Evolutionary conservation across 2,329 filamentous ascomycete species (phyloP), one percentile per base, ranked within the genome.

Genomic region (Trichophyton benhamiae): DNA sequence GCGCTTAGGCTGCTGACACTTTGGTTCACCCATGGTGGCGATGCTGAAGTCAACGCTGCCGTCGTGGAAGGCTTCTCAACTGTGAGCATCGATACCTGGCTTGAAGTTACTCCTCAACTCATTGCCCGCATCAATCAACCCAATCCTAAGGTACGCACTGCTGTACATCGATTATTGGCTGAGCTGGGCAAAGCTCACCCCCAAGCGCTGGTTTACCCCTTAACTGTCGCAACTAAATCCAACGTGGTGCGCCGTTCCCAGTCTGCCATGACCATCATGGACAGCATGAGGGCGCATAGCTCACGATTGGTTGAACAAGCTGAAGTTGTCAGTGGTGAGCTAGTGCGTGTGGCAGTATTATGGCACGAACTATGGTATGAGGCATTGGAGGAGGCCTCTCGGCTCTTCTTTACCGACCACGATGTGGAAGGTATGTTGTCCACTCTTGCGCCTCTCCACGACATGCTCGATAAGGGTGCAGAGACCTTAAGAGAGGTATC

Each of bases 321-420:
- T 41, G 92, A 96, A 71, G 81, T 91, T 55, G 91, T 99, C 67
- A 97, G 92, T 72, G 88, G 94, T 70, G 95, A 99, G 72, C 83
- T 99, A 61, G 97, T 99, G 70, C 86, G 94, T 59, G 95, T 99
- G 63, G 94, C 94, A 15, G 92, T 99, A 1, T 76, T 99, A 25
- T 99, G 95, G 95, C 94, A 99, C 71, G 94, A 99, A 70, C 88
- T 95, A 66, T 99, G 94, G 94, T 94, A 99, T 67, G 95, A 99
- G 74, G 95, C 89, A 30, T 80, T 99, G 15, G 94, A 99, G 74
- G 95, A 99, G 77, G 95, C 94, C 0, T 96, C 91, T 36, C 84
- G 94, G 60, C 79, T 99, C 17, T 99, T 97, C 79, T 99, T 99
- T 75, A 94, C 92, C 63, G 92, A 97, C 69, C 88, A 95, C 70